Evolutionary conservation across 805 yeast genomes (phyloP), one percentile per base, ranked within the genome.

Genomic region (Kodamaea sagamina): DNA sequence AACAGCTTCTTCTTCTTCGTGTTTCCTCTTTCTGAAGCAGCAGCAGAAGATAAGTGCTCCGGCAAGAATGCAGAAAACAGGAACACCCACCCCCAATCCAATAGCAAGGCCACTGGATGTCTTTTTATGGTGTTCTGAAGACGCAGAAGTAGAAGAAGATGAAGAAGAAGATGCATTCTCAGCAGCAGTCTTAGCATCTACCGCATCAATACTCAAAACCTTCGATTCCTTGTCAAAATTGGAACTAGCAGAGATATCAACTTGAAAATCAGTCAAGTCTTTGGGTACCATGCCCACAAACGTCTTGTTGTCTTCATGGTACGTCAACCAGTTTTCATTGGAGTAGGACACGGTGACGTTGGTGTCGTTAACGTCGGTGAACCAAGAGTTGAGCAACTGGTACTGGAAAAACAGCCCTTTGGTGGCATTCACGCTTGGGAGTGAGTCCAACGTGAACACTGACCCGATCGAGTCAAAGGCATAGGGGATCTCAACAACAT

Each of bases 21-120:
- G 53, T 38, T 47, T 66, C 56, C 50, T 64, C 57, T 60, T 71
- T 49, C 52, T 68, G 53, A 47, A 81, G 54, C 87, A 78, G 50
- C 67, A 65, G 52, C 76, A 70, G 48, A 84, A 66, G 4, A 88
- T 39, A 2, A 82, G 24, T 0, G 68, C 71, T 0, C 79, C 74
- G 2, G 80, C 51, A 6, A 81, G 53, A 0, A 86, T 53, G 1
- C 75, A 74, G 0, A 75, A 58, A 0, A 76, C 58, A 1, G 96
- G 96, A 36, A 93, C 74, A 1, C 84, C 87, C n/a, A 86, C 90
- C 43, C 97, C 97, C 47, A 90, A 75, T 1, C 90, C 96, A 57
- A 92, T 86, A 0, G 96, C 96, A n/a, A 87, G 69, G 2, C 78
- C 76, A 50, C 77, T 83, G 41, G 68, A 72, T 34, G 63, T 65